A percentile compares a stretch with the other conserved stretches of the same genome.
phyloP scores from a whole-genome alignment of 306 rosid species.

The Dalbergia cochinchinensis region DNA sequence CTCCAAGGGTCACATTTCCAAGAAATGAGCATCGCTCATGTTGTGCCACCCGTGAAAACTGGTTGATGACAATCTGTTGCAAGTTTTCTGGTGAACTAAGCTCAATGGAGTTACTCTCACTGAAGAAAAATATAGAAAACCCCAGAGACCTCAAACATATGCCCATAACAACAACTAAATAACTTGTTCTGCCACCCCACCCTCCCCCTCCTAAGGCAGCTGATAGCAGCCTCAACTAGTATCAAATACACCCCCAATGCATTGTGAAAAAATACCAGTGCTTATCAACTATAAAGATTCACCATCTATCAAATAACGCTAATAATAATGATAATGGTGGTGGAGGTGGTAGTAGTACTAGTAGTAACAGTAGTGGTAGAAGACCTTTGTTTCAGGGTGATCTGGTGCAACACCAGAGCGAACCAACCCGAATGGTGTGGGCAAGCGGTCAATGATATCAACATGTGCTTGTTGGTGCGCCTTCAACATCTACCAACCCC shows the following conservation, averaged over 20 bases:
- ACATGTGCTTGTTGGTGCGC: conserved; percentile 68
- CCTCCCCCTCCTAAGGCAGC: not conserved
- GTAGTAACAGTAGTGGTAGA: not conserved
- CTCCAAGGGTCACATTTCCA: conserved; percentile 82
- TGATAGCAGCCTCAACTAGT: conserved; percentile 2
- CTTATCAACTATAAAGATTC: not conserved
- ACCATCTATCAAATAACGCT: conserved; percentile 3
- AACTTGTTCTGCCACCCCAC: not conserved
- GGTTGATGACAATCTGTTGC: conserved; percentile 87
- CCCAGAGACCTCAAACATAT: conserved; percentile 2
- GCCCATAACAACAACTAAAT: not conserved
- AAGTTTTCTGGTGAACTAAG: conserved; percentile 69
- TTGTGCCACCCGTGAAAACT: conserved; percentile 74
- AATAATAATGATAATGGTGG: too few species aligned
- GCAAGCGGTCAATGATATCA: conserved; percentile 90
- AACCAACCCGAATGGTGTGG: conserved; percentile 88
- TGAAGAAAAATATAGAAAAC: conserved; percentile 18
- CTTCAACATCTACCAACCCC: conserved; percentile 81
- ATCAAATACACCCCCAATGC: conserved; percentile 21
- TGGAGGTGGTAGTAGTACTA: not conserved
- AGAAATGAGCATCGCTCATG: conserved; percentile 73
- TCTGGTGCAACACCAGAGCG: conserved; percentile 97
- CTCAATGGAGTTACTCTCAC: conserved; percentile 48
- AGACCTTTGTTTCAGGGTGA: conserved; percentile 97
- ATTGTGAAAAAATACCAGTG: not conserved